phyloP scores from a whole-genome alignment of 345 rosid genomes.

The Streptanthus diversifolius region DNA sequence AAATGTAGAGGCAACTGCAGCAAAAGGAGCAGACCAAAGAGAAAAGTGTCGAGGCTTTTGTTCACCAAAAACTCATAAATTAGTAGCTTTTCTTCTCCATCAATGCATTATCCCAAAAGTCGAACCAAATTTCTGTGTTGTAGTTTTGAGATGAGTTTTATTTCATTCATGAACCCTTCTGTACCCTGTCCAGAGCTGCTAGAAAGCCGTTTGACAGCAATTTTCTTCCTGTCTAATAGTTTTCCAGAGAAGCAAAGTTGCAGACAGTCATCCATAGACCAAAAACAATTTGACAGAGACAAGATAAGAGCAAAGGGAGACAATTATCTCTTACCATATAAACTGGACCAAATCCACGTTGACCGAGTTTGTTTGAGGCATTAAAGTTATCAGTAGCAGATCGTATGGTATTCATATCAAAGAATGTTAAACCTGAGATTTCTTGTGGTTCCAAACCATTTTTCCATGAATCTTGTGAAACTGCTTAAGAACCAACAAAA shows the following conservation, averaged over 20 bases:
- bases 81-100: conserved; percentile 41
- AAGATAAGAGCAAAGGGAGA: not conserved
- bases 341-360: conserved; percentile 35
- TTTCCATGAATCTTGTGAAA: conserved; percentile 17
- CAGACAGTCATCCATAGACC: not conserved
- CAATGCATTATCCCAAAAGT: conserved; percentile 47
- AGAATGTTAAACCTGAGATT: conserved; percentile 23
- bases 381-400: conserved; percentile 27
- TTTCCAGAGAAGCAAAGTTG: conserved; percentile 22
- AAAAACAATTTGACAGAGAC: not conserved
- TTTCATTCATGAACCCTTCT: conserved; percentile 43
- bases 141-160: conserved; percentile 43
- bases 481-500: not conserved
- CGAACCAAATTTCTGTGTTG: conserved; percentile 60
- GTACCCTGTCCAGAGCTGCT: conserved; percentile 40
- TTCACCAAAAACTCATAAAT: conserved; percentile 58
- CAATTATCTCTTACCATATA: conserved; percentile 19
- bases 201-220: conserved; percentile 47
- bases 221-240: conserved; percentile 34
- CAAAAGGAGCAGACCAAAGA: conserved; percentile 39
- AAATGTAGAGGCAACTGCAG: not conserved
- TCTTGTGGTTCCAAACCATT: conserved; percentile 9
- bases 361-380: conserved; percentile 24
- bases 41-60: conserved; percentile 48
- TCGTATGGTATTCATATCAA: conserved; percentile 16